Evolutionary conservation across 2,329 filamentous ascomycete genomes (phyloP), one percentile per base, ranked within the genome.

Genomic region (Elsinoe necatrix): DNA sequence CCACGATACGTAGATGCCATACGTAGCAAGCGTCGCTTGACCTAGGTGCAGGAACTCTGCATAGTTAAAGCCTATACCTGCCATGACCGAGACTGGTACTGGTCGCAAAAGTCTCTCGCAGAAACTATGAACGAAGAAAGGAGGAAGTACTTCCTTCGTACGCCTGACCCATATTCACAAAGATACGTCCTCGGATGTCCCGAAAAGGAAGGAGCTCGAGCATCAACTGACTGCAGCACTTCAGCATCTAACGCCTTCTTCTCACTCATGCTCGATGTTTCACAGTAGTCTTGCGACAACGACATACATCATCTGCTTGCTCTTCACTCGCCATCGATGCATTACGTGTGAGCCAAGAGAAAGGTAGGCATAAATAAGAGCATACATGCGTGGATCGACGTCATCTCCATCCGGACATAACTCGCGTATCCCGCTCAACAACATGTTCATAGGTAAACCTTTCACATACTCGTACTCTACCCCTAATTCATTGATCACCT

Each of bases 1-100:
- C 58, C 70, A 73, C 54, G 73, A 73, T 14, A 74, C 67, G 55
- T 69, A 69, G 42, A 68, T 70, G 61, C 73, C 75, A 62, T 75
- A 77, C 45, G 61, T 65, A n/a, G 68, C 65, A 29, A 76, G 69
- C 14, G 66, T 61, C 14, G 71, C 65, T 61, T 76, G 75, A 27
- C 63, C 62, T n/a, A 69, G 47, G 61, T 75, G 71, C 57, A 72
- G 61, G 12, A 65, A 29, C 42, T 47, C 27, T 37, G 51, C 35
- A 35, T 47, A 43, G 54, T 58, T 37, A 37, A 47, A 35, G 8
- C 12, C 39, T 54, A n/a, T 56, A 42, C 51, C 58, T 59, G 54
- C 54, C 48, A 52, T 52, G 48, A 52, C 31, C 48, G 31, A 52
- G 48, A 39, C 48, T 52, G 48, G 18, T 12, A 52, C 48, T 39